phyloP scores from a whole-genome alignment of 1,284 basidiomycete genomes.

The Cryptococcus sp. region DNA sequence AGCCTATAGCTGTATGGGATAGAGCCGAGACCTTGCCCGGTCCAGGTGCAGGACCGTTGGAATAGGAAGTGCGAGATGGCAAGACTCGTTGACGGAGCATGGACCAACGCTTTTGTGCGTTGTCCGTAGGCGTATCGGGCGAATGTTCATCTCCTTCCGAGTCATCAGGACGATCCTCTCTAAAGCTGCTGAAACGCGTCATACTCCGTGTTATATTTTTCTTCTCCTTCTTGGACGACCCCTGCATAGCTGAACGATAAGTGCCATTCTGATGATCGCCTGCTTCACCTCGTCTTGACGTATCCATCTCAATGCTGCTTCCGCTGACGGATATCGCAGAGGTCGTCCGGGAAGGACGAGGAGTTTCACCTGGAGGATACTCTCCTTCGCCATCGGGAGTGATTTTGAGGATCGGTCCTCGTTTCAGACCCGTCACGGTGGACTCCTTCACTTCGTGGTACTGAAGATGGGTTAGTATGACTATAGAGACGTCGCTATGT shows the following conservation, averaged over 20 bases:
- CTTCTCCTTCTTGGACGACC: not conserved
- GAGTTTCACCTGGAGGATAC: constrained; percentile 35
- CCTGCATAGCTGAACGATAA: constrained; percentile 22
- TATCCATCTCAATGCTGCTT: constrained; percentile 13
- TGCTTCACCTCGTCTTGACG: constrained; percentile 14
- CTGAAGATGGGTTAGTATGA: constrained; percentile 5
- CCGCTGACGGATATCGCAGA: constrained; percentile 10
- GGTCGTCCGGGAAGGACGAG: constrained; percentile 21
- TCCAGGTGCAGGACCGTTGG: constrained; percentile 14
- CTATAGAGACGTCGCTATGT: not conserved
- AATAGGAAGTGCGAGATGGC: constrained; percentile 15
- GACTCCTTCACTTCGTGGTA: constrained; percentile 26
- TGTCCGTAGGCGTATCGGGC: constrained; percentile 17
- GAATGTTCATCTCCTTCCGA: constrained; percentile 4
- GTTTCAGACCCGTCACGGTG: constrained; percentile 23
- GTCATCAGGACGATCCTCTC: constrained; percentile 8
- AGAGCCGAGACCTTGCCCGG: constrained; percentile 32
- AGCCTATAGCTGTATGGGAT: constrained; percentile 38
- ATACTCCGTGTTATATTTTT: constrained; percentile 9
- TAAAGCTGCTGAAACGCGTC: constrained; percentile 24
- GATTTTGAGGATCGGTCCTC: constrained; percentile 34
- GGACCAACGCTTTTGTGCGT: constrained; percentile 39
- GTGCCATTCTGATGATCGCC: constrained; percentile 17
- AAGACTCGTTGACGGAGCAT: constrained; percentile 37
- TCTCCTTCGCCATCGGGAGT: constrained; percentile 40